A percentile compares a stretch with the other conserved stretches of the same genome.
These are phyloP conservation scores for Amaranthus palmeri DNA, from an alignment of 148 eudicot genomes.

Conservation along the genomic window DNA sequence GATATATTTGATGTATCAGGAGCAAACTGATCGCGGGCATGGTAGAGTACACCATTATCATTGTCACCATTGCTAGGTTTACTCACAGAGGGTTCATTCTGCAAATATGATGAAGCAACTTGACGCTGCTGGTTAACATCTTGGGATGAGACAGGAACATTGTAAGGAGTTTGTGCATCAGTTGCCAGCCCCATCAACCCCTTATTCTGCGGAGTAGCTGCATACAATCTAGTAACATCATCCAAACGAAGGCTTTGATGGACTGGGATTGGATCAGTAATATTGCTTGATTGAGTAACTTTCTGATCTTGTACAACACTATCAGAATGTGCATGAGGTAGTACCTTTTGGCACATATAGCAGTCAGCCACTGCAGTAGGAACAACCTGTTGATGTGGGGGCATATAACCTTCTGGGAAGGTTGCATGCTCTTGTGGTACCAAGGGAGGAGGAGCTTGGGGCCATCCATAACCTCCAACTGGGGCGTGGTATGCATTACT, in stretches of 20 bases:
- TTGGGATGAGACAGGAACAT: conserved; percentile 32
- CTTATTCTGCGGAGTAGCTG: conserved; percentile 32
- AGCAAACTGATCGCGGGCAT: conserved; percentile 29
- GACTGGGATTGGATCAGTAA: conserved; percentile 39
- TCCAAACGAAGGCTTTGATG: conserved; percentile 58
- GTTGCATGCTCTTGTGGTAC: conserved; percentile 42
- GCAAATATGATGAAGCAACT: conserved; percentile 36
- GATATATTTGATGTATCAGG: conserved; percentile 39
- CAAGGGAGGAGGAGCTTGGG: conserved; percentile 32
- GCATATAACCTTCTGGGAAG: conserved; percentile 45
- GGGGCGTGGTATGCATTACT: conserved; percentile 48
- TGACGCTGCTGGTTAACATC: conserved; percentile 34
- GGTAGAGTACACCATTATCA: conserved; percentile 29
- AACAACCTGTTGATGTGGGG: conserved; percentile 40
- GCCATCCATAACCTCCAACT: conserved; percentile 65
- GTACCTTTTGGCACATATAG: conserved; percentile 75
- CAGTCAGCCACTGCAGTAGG: conserved; percentile 45
- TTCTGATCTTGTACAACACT: conserved; percentile 55
- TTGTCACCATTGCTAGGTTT: conserved; percentile 35
- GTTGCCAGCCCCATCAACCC: conserved; percentile 33
- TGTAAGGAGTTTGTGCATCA: conserved; percentile 36
- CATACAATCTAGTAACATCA: conserved; percentile 35
- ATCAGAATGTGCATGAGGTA: conserved; percentile 96
- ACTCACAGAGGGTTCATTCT: conserved; percentile 36
- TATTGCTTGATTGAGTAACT: conserved; percentile 34